These are phyloP conservation scores for Alternaria alternata DNA, from an alignment of 2,329 filamentous ascomycete species.

Conservation along the genomic window DNA sequence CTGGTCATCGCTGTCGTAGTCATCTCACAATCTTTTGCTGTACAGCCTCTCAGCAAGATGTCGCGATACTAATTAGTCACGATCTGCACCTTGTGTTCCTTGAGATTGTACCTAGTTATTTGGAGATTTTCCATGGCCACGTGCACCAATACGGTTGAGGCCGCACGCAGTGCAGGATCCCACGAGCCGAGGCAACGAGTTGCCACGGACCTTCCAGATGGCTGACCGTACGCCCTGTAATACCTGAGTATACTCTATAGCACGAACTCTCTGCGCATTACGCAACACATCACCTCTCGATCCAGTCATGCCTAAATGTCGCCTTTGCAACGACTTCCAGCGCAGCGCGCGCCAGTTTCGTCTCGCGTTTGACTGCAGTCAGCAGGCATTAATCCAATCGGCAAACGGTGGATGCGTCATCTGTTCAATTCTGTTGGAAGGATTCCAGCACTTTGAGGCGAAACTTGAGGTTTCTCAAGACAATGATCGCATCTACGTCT, in stretches of 20 bases:
- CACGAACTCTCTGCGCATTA: background rate
- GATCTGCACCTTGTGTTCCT: too few relatives aligned
- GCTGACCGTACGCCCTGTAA: too few relatives aligned
- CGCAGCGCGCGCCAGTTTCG: background rate
- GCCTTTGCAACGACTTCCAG: background rate
- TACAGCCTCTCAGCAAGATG: too few relatives aligned
- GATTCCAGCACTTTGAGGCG: background rate
- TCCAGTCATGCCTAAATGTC: background rate
- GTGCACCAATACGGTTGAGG: too few relatives aligned
- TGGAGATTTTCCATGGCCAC: too few relatives aligned
- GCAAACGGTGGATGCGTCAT: background rate
- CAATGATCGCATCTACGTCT: too few relatives aligned
- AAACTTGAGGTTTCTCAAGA: background rate
- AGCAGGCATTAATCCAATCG: background rate
- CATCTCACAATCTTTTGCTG: fast-evolving
- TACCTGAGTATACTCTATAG: too few relatives aligned
- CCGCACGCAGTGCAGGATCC: too few relatives aligned
- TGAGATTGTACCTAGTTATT: too few relatives aligned
- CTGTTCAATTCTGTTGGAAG: background rate
- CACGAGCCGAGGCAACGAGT: too few relatives aligned
- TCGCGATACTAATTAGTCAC: fast-evolving
- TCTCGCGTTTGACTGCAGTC: background rate
- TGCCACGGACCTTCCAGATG: too few relatives aligned
- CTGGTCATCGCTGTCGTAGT: too few relatives aligned
- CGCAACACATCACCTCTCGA: fast-evolving